Evolutionary conservation across 768 basidiomycete genomes (phyloP).

Genomic region (Mrakia hoshinonis): DNA sequence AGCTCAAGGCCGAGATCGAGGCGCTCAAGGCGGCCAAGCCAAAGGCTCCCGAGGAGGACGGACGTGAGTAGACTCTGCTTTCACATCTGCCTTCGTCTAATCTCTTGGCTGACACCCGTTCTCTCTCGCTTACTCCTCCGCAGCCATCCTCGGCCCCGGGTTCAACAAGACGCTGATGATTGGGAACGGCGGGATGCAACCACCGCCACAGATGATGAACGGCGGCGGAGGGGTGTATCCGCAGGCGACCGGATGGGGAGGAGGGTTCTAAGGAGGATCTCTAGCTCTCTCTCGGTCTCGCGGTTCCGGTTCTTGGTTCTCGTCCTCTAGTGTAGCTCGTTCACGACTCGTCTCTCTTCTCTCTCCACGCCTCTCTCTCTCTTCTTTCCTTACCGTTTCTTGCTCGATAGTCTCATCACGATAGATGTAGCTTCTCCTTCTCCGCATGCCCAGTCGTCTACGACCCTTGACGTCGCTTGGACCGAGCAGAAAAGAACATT

Average conservation of each 20-base stretch:
- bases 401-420: too few species aligned
- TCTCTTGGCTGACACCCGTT: not conserved
- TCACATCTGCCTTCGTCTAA: not conserved
- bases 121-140: not conserved
- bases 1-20: slow-evolving; percentile 28
- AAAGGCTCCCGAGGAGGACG: slow-evolving; percentile 27
- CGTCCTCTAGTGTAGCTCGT: too few species aligned
- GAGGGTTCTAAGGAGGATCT: slow-evolving; percentile 18
- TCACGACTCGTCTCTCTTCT: too few species aligned
- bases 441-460: too few species aligned
- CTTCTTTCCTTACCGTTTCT: too few species aligned
- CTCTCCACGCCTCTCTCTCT: too few species aligned
- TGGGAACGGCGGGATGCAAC: slow-evolving; percentile 7
- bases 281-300: too few species aligned
- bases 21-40: slow-evolving; percentile 26
- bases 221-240: slow-evolving; percentile 14
- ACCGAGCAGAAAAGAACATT: too few species aligned
- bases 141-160: slow-evolving; percentile 25
- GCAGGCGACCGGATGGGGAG: slow-evolving; percentile 26
- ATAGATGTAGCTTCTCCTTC: too few species aligned
- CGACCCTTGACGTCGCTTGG: too few species aligned
- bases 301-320: too few species aligned
- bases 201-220: slow-evolving; percentile 17
- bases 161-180: slow-evolving; percentile 28
- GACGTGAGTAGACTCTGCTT: slow-evolving; percentile 15